A percentile compares a stretch with the other conserved stretches of the same genome.
Evolutionary conservation across 768 basidiomycete genomes (phyloP).

Genomic region (Russula dissimulans): DNA sequence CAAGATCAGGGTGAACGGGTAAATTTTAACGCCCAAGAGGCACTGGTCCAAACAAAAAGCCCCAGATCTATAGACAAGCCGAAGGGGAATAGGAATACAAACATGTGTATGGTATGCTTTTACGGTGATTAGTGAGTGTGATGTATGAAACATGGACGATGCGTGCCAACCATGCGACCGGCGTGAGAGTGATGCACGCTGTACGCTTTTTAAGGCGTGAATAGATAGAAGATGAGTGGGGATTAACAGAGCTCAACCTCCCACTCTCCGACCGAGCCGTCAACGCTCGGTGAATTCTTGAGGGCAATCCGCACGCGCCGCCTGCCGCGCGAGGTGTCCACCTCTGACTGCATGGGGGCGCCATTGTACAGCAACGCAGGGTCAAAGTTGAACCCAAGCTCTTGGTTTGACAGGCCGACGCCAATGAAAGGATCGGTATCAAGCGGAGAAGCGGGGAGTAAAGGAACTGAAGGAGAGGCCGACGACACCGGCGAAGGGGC

Average conservation of each 20-base stretch:
- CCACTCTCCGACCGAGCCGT: slow-evolving; percentile 68
- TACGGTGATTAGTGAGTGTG: slow-evolving; percentile 14
- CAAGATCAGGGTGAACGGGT: not conserved
- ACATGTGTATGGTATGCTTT: slow-evolving; percentile 14
- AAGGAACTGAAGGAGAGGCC: slow-evolving; percentile 23
- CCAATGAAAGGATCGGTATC: slow-evolving; percentile 51
- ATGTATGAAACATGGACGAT: slow-evolving; percentile 1
- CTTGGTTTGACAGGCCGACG: slow-evolving; percentile 32
- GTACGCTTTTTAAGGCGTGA: slow-evolving; percentile 9
- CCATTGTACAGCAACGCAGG: slow-evolving; percentile 29
- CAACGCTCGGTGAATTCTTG: slow-evolving; percentile 51
- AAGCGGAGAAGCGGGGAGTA: slow-evolving; percentile 30
- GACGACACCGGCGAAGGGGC: slow-evolving; percentile 19
- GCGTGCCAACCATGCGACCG: slow-evolving; percentile 2
- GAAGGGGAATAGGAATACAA: slow-evolving; percentile 13
- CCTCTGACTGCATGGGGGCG: slow-evolving; percentile 28
- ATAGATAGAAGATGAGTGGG: slow-evolving; percentile 14
- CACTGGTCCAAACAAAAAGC: slow-evolving; percentile 14
- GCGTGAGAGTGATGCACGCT: not conserved
- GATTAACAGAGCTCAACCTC: slow-evolving; percentile 59
- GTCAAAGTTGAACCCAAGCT: slow-evolving; percentile 31
- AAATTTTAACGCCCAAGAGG: not conserved
- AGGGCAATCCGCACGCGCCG: slow-evolving; percentile 59
- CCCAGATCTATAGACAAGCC: slow-evolving; percentile 13
- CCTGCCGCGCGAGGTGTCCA: slow-evolving; percentile 28